Evolutionary conservation across 2,329 filamentous ascomycete species (phyloP), one percentile per base, ranked within the genome.

Genomic region (Diaporthe longicolla): DNA sequence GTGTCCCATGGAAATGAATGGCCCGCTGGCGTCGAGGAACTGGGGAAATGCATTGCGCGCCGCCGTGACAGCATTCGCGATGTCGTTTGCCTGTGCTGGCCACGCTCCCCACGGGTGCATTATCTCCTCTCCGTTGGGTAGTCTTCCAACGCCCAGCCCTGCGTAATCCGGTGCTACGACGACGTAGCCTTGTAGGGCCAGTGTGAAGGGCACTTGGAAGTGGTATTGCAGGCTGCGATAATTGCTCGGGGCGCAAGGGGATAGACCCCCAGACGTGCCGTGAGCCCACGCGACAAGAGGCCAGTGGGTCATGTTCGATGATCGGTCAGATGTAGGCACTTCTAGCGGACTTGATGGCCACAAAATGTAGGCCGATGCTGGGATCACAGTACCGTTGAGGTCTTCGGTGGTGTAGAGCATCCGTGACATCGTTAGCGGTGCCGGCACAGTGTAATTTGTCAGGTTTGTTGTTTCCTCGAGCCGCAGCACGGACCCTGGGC

Each of bases 321-420:
- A 17, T 3, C 26, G 24, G 1, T 35, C n/a, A 2, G 37, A 9
- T 24, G 7, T 7, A 19, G 26, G 63, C 8, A 54, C 26, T 45
- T 40, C 21, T 24, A 68, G 45, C 9, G 35, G 50, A 26, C 26
- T 68, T 4, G 77, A 78, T 0, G 87, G 87, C 86, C 86, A 89
- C 0, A 89, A 82, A 11, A 89, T 79, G 76, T 83, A 88, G 1
- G 83, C 87, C 1, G 87, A 88, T 4, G 85, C 83, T 1, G 87
- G 87, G 1, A 89, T 77, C 0, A 82, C 73, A 1, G 83, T 84
- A 3, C 85, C 85, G 72, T 88, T 87, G 19, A 84, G 75, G 26
- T 82, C 83, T n/a, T 80, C 82, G 0, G 86, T 85, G 35, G 84
- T 84, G 78, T 87, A 89, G 4, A 88, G 76, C 74, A 89, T 83